Conservation (phyloP, 805 yeast species). For the Candida oleophila region DNA sequence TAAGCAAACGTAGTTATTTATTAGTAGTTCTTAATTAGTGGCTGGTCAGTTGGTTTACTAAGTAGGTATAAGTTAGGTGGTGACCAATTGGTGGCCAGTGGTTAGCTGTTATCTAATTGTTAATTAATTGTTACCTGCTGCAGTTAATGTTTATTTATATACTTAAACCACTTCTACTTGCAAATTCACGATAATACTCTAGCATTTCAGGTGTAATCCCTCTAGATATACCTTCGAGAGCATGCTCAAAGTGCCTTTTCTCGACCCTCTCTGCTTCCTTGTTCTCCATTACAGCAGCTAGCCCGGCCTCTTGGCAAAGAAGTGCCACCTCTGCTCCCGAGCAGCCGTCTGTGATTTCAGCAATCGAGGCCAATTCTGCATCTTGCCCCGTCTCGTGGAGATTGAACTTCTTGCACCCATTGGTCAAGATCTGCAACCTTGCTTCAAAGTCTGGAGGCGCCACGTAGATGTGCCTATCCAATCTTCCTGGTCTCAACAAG, state of each 20-base stretch:
- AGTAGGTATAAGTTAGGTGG: no score
- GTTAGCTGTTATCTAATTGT: background rate
- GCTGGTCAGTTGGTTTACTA: no score
- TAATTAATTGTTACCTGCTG: background rate
- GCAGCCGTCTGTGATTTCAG: slow-evolving; percentile 77
- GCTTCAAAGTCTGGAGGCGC: slow-evolving; percentile 87
- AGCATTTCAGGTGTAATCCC: slow-evolving; percentile 89
- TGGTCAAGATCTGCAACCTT: slow-evolving; percentile 70
- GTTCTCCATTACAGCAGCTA: slow-evolving; percentile 87
- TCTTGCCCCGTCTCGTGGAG: slow-evolving; percentile 45
- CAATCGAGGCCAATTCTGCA: slow-evolving; percentile 44
- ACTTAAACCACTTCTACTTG: slow-evolving; percentile 36
- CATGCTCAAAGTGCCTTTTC: slow-evolving; percentile 70
- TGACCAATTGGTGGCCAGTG: background rate
- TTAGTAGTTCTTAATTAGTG: slow-evolving; percentile 1
- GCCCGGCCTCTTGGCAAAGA: slow-evolving; percentile 92
- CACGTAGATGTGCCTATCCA: slow-evolving; percentile 91
- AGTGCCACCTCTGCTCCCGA: slow-evolving; percentile 96
- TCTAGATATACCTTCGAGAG: slow-evolving; percentile 62
- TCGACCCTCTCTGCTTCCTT: slow-evolving; percentile 51
- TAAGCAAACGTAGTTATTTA: slow-evolving; percentile 33
- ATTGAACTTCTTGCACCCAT: slow-evolving; percentile 66
- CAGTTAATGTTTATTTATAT: slow-evolving; percentile 7
- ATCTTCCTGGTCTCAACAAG: slow-evolving; percentile 88
- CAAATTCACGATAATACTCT: slow-evolving; percentile 63